Base-by-base conservation (phyloP, 768 basidiomycete genomes). In the Piloderma croceum region DNA sequence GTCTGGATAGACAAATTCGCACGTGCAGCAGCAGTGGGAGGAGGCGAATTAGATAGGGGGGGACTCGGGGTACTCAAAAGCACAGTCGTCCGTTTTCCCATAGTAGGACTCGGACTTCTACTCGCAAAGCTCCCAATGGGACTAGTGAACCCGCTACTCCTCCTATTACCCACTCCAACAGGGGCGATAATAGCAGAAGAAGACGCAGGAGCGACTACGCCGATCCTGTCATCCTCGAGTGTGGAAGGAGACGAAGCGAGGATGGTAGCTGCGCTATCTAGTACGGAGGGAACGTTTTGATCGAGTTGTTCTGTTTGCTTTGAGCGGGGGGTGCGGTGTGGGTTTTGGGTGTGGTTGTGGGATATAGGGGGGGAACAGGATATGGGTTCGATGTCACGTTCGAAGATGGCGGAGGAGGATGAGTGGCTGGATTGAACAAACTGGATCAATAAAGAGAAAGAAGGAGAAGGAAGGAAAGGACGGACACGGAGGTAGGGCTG, bases 371-470 rank as follows among this genome's bases (percentile, higher is more conserved):
- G 71, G 49, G 57, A 53, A 0, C 59, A 56, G 5, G 54, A 51
- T 2, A 62, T 39, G 12, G 81, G 81, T 49, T 91, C 90, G 47
- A 93, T 90, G 58, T 93, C 90, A 24, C 90, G 79, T 62, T 93
- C 90, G 45, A 93, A 93, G 42, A 92, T 93, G 27, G 90, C 89
- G 1, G 88, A 90, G 0, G 86, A 87, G 0, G 86, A 87, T 0
- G 87, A 90, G 52, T 86, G 77, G 10, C 27, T 29, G 27, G 9
- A n/a, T 9, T 15, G n/a, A 29, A 29, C 27, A 15, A 9, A 9
- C 10, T 29, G 10, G 15, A n/a, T n/a, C 10, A 9, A 29, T 29
- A 9, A 9, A 29, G 10, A 29, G 9, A 9, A 9, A 15, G 27
- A 9, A 29, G 15, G 10, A 9, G 27, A 9, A 9, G 15, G 9